These are phyloP conservation scores for Ceratobasidium sp. DNA, from an alignment of 1,284 basidiomycete species.

Conservation along the genomic window DNA sequence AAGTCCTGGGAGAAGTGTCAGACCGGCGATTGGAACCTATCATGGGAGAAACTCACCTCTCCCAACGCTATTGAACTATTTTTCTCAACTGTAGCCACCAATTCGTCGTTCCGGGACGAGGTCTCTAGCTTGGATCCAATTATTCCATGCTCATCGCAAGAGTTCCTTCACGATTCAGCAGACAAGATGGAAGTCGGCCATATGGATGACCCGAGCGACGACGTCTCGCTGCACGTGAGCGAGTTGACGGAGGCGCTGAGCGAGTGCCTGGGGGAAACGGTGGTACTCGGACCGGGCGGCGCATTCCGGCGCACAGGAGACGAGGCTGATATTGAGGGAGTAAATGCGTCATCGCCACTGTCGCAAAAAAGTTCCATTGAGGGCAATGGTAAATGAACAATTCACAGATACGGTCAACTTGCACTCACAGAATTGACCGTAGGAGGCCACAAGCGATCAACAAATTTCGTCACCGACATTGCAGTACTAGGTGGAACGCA, in stretches of 20 bases:
- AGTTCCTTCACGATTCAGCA: neutral
- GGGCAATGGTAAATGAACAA: no score
- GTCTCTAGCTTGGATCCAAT: neutral
- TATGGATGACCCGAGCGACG: neutral
- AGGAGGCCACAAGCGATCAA: no score
- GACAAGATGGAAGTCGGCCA: neutral
- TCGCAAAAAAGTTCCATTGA: neutral
- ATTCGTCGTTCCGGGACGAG: neutral
- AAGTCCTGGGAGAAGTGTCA: conserved; percentile 22
- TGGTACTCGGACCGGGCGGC: neutral
- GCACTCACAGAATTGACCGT: no score
- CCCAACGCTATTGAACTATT: neutral
- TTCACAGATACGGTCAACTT: no score
- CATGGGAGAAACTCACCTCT: conserved; percentile 16
- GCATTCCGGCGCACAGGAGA: neutral
- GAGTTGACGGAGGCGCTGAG: neutral
- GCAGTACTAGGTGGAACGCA: conserved; percentile 5
- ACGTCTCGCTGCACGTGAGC: neutral
- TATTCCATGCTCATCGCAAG: neutral
- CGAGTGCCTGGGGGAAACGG: neutral
- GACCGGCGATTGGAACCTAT: neutral
- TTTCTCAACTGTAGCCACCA: neutral
- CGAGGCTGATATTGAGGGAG: neutral
- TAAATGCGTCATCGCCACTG: neutral
- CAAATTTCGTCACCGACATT: neutral